Evolutionary conservation across 148 eudicot genomes (phyloP), one percentile per base, ranked within the genome.

Genomic region (Mesembryanthemum crystallinum): DNA sequence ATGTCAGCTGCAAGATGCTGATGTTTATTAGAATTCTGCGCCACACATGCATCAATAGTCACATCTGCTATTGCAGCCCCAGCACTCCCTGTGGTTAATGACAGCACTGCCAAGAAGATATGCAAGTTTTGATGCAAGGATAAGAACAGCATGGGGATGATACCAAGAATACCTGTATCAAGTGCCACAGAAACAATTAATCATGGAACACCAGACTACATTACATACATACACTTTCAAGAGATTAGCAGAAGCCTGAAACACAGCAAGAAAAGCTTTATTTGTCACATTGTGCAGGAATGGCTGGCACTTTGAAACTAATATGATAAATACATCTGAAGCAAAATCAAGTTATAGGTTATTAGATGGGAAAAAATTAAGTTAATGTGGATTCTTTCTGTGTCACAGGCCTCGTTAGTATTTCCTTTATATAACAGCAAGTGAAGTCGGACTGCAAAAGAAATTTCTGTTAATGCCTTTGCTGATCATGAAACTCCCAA

Each of bases 21-120:
- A 83, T 85, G 89, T 71, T 55, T 83, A 70, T 89, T 88, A 75
- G 92, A 91, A 61, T 87, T 91, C 81, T 92, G 87, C 62, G 98
- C 98, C 70, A 96, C 99, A 81, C 98, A 96, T 35, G 99, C 99
- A 82, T 96, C 99, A n/a, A 96, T 81, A 15, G 98, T 91, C 57
- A 96, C 99, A 85, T 96, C 99, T 60, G 98, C 91, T 81, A 96
- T 91, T 37, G 99, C 99, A 54, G 82, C 90, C 24, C 92, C 92
- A 28, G 94, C 84, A 79, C 91, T 88, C 71, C 87, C 91, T n/a
- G 73, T 75, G 24, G 92, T 87, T 82, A 96, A 80, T 51, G 86
- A 82, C 60, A 92, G 62, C 59, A 96, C 85, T 6, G 98, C 97
- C 3, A 89, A 64, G 59, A 81, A 82, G 73, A 96, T 87, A 72